Evolutionary conservation across 306 rosid species (phyloP).

Genomic region (Chamaecrista fasciculata): DNA sequence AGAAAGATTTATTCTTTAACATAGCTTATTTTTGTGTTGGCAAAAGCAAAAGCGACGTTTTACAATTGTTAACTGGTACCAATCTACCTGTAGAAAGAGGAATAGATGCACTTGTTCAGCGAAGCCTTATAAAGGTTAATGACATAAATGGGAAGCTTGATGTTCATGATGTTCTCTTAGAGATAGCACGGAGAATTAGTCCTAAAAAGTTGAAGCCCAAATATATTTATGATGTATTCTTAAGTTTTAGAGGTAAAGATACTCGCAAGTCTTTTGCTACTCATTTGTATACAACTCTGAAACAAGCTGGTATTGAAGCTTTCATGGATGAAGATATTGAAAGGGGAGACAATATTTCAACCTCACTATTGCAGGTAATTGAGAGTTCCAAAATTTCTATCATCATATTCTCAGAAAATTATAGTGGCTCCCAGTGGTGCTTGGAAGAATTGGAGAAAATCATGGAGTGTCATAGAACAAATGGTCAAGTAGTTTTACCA

Average conservation of each 20-base stretch:
- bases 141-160: neutral
- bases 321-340: neutral
- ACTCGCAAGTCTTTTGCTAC: neutral
- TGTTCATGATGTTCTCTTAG: neutral
- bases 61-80: neutral
- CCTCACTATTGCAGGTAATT: neutral
- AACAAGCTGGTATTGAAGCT: neutral
- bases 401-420: neutral
- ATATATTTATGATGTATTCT: neutral
- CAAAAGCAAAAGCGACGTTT: neutral
- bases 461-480: neutral
- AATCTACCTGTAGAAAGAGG: neutral
- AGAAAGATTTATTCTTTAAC: neutral
- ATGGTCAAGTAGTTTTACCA: neutral
- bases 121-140: neutral
- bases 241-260: constrained; percentile 3
- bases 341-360: neutral
- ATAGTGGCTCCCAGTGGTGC: neutral
- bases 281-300: neutral
- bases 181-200: neutral
- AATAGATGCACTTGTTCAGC: neutral
- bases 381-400: neutral
- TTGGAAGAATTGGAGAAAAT: constrained; percentile 1
- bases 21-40: neutral
- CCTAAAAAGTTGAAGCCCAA: neutral